Percentiles rank a stretch among this genome's conserved stretches.
Evolutionary conservation across 1,139 yeast species (phyloP).

Genomic region (Saccharomyces hybrid): DNA sequence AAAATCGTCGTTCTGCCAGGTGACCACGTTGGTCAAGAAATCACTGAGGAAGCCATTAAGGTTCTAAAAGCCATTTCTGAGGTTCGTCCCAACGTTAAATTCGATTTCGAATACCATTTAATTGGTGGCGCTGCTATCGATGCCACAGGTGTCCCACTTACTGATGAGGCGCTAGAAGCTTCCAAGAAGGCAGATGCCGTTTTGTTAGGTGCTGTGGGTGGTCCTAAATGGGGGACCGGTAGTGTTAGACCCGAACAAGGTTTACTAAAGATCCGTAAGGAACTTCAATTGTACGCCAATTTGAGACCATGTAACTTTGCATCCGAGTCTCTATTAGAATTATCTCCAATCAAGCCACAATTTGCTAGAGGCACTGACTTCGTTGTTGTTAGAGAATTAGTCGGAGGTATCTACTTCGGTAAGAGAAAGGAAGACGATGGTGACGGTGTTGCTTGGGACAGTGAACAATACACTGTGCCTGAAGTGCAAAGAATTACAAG

Average conservation of each 20-base stretch:
- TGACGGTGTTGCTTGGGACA: conserved; percentile 80
- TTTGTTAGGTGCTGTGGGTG: conserved; percentile 94
- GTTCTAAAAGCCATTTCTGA: conserved; percentile 72
- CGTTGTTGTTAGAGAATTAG: conserved; percentile 88
- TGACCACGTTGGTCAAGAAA: conserved; percentile 93
- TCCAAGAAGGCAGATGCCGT: conserved; percentile 89
- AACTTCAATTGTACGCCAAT: conserved; percentile 87
- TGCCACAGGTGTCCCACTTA: conserved; percentile 87
- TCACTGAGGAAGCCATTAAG: conserved; percentile 83
- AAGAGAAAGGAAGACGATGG: conserved; percentile 90
- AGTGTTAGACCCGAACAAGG: conserved; percentile 96
- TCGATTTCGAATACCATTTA: conserved; percentile 71
- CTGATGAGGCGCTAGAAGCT: conserved; percentile 78
- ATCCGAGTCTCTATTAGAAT: conserved; percentile 72
- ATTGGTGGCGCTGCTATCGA: conserved; percentile 99
- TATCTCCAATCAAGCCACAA: conserved; percentile 81
- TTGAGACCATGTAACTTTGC: conserved; percentile 94
- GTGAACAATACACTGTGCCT: conserved; percentile 80
- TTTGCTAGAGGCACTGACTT: conserved; percentile 85
- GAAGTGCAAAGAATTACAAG: conserved; percentile 93
- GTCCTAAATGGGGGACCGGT: conserved; percentile 95
- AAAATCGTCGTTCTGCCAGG: conserved; percentile 86
- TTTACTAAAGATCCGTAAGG: conserved; percentile 84
- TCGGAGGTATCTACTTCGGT: conserved; percentile 97
- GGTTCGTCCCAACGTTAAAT: conserved; percentile 54